A percentile compares a stretch with the other conserved stretches of the same genome.
Conservation (phyloP, 768 basidiomycete species). For the Amanita molliuscula region DNA sequence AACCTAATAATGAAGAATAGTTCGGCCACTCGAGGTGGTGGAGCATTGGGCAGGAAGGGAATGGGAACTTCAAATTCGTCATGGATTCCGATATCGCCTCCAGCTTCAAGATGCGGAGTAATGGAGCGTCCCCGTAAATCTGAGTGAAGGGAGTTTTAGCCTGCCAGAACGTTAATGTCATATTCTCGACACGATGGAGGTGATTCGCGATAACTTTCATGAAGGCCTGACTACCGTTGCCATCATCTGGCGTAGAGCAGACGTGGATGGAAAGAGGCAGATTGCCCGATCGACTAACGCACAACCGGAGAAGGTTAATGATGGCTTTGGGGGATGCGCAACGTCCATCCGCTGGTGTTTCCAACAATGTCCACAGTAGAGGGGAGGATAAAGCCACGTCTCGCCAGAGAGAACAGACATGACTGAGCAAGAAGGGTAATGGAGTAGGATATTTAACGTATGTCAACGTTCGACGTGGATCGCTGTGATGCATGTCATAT, state of each 20-base stretch:
- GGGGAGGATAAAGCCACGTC: not conserved
- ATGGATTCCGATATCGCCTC: not conserved
- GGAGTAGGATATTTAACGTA: not conserved
- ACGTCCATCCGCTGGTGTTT: not conserved
- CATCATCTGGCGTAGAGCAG: not conserved
- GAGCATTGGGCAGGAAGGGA: not conserved
- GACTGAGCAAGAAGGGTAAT: not conserved
- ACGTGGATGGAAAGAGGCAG: not conserved
- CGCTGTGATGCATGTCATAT: not conserved
- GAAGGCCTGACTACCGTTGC: not conserved
- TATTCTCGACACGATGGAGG: not conserved
- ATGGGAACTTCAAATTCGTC: not conserved
- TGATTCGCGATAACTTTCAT: not conserved
- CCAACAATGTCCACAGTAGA: not conserved
- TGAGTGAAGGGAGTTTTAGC: not conserved
- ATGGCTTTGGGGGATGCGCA: not conserved
- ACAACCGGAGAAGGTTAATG: not conserved
- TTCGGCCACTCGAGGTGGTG: not conserved
- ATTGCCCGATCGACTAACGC: not conserved
- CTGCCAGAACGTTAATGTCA: not conserved
- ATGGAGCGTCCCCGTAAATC: not conserved
- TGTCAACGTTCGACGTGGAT: not conserved
- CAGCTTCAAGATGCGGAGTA: not conserved
- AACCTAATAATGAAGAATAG: not conserved
- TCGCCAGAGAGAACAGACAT: slow-evolving; percentile 1